A percentile compares a stretch with the other conserved stretches of the same genome.
Evolutionary conservation across 2,329 filamentous ascomycete genomes (phyloP).

Genomic region (Aschersonia sp.): DNA sequence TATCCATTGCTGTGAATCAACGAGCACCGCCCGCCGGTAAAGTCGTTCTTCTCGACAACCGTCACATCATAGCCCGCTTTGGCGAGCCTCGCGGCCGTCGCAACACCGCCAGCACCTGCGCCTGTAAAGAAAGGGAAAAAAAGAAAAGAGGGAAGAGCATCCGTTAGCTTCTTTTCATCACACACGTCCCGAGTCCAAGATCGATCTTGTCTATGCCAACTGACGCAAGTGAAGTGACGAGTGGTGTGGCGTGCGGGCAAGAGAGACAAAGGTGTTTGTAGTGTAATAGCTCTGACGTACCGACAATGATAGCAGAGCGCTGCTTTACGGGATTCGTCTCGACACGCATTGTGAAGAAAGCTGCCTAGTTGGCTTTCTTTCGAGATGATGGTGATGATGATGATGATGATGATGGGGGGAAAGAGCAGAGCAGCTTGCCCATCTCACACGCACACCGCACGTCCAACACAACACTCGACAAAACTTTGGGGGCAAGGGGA

Average conservation of each 20-base stretch:
- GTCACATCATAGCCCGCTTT: slow-evolving; percentile 59
- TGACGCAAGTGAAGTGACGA: too few relatives aligned
- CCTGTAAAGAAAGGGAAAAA: slow-evolving; percentile 21
- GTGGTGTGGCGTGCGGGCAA: too few relatives aligned
- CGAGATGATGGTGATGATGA: too few relatives aligned
- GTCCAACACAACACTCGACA: too few relatives aligned
- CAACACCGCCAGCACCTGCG: slow-evolving; percentile 56
- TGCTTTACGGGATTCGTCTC: not conserved
- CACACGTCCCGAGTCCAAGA: not conserved
- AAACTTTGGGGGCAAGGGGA: too few relatives aligned
- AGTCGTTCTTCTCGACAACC: slow-evolving; percentile 63
- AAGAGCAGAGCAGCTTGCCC: too few relatives aligned
- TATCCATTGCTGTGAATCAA: slow-evolving; percentile 43
- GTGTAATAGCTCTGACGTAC: not conserved
- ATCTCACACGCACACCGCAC: too few relatives aligned
- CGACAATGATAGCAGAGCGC: not conserved
- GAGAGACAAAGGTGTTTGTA: too few relatives aligned
- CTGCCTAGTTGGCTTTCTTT: too few relatives aligned
- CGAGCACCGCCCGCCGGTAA: slow-evolving; percentile 58
- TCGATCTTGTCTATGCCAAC: too few relatives aligned
- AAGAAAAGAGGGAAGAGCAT: too few relatives aligned
- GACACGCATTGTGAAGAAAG: not conserved
- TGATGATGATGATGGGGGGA: too few relatives aligned
- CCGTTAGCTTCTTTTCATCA: not conserved
- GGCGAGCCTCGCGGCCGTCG: slow-evolving; percentile 56